Evolutionary conservation across 805 yeast species (phyloP), one percentile per base, ranked within the genome.

Genomic region (Metschnikowia colocasiae): DNA sequence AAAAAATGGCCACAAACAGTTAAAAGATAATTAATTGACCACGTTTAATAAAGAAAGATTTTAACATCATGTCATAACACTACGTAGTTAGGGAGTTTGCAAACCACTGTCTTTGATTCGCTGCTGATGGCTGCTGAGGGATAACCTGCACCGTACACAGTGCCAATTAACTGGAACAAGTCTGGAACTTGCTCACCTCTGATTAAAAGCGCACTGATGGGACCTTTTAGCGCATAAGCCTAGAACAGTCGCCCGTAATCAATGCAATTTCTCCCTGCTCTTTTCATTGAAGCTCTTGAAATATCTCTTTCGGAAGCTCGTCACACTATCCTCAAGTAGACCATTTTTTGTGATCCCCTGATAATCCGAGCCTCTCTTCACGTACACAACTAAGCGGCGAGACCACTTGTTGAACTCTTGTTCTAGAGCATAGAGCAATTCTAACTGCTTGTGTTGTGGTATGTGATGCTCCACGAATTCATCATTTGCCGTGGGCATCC

Each of bases 401-500:
- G 96, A 85, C 99, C 99, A 94, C 63, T 85, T 88, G 65, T 87
- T 82, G 67, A 94, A 94, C 53, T 82, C 87, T 63, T 94, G 99
- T 33, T 85, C 92, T 51, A 95, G 74, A 50, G 83, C 81, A 54
- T 85, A 82, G 40, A 83, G 68, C 56, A 90, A 71, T 57, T 86
- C 85, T 48, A 94, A 64, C 36, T 78, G 79, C 51, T 79, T 74
- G 64, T 94, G 97, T 56, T 80, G 82, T 4, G 98, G 98, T 22
- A 91, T 81, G 45, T 76, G 71, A 39, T 86, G 80, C 47, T 75
- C 79, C 30, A 80, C 74, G 53, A 78, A 81, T 55, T 87, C 95
- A 58, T 87, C 95, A 61, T 91, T 90, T 1, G 97, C 95, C 1
- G 95, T 85, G 0, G 99, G 99, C 94, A 91, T 88, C 99, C 99